These are phyloP conservation scores for Phlebiopsis gigantea DNA, from an alignment of 768 basidiomycete species.

Conservation along the genomic window DNA sequence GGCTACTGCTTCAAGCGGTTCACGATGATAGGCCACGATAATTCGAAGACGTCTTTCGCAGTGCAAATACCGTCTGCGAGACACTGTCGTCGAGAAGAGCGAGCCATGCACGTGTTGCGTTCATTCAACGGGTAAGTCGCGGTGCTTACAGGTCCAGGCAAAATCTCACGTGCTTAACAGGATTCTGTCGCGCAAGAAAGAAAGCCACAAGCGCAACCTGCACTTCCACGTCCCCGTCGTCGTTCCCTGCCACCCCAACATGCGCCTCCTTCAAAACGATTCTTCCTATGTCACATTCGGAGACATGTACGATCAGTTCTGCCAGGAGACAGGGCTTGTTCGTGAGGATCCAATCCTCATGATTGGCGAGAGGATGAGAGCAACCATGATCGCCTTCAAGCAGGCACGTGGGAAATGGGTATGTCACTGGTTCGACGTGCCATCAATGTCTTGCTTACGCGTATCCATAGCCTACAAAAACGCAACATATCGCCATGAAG, in stretches of 20 bases:
- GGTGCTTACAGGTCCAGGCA: not conserved
- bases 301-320: constrained; percentile 92
- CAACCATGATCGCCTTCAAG: constrained; percentile 56
- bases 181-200: constrained; percentile 81
- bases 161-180: constrained; percentile 34
- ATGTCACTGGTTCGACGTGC: not conserved
- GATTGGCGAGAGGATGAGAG: constrained; percentile 79
- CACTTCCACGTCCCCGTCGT: constrained; percentile 88
- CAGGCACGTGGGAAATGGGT: constrained; percentile 26
- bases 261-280: constrained; percentile 88
- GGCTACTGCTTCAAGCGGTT: constrained; percentile 88
- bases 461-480: constrained; percentile 45
- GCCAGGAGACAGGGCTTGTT: constrained; percentile 64
- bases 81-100: constrained; percentile 87
- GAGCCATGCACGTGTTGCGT: constrained; percentile 88
- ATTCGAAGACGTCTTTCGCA: constrained; percentile 82
- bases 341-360: constrained; percentile 87
- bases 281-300: constrained; percentile 86
- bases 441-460: not conserved
- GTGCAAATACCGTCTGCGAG: constrained; percentile 86
- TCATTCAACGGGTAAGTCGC: constrained; percentile 79
- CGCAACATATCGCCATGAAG: constrained; percentile 64
- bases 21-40: constrained; percentile 86
- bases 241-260: constrained; percentile 74
- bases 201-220: constrained; percentile 87